A percentile compares a stretch with the other conserved stretches of the same genome.
phyloP scores from a whole-genome alignment of 345 rosid genomes.

The Sisymbrium irio region DNA sequence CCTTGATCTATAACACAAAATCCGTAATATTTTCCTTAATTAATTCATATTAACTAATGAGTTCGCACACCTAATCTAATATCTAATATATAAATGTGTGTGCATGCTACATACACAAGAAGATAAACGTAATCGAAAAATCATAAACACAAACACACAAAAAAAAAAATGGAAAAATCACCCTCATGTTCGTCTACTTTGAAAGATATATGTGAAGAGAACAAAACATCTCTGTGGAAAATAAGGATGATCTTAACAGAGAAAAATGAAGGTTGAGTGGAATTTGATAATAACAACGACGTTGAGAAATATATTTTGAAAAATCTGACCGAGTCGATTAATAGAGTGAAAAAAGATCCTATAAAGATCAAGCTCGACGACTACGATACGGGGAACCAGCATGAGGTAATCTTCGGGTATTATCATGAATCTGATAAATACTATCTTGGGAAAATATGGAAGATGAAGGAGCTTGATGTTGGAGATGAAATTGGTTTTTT shows the following conservation, averaged over 20 bases:
- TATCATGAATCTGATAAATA: background rate
- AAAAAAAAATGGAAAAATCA: background rate
- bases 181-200: background rate
- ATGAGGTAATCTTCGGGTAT: background rate
- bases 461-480: background rate
- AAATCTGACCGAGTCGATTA: background rate
- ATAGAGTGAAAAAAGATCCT: background rate
- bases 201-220: background rate
- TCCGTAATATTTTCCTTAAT: background rate
- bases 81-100: background rate
- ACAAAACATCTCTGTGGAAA: slow-evolving; percentile 18
- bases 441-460: slow-evolving; percentile 1
- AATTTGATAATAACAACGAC: slow-evolving; percentile 6
- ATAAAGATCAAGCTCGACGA: slow-evolving; percentile 17
- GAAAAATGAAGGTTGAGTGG: slow-evolving; percentile 2
- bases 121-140: background rate
- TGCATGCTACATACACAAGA: background rate
- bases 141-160: background rate
- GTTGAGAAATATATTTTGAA: background rate
- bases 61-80: background rate
- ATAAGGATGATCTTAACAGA: slow-evolving; percentile 1
- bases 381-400: slow-evolving; percentile 3
- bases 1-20: too few relatives aligned
- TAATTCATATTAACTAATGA: background rate
- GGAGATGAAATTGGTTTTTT: slow-evolving; percentile 21